Base-by-base conservation (phyloP, 257 asterid genomes). In the Petunia secreta region DNA sequence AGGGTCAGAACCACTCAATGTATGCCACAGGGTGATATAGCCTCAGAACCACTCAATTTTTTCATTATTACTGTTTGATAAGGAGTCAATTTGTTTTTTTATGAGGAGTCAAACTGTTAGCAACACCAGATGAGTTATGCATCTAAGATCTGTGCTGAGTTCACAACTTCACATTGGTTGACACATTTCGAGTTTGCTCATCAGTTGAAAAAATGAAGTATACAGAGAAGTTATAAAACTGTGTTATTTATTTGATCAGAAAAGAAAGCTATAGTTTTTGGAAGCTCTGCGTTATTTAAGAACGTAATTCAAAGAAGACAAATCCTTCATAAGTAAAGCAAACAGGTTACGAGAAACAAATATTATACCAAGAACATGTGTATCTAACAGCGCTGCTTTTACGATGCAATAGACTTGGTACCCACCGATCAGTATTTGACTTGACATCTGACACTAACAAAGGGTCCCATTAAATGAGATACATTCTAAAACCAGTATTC, bases 381-480 rank as follows among this genome's bases (percentile, higher is more conserved):
- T 36, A 73, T 73, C 62, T 48, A 25, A 25, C 25, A 71, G 46
- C 14, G 50, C 34, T 71, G 50, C 46, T 50, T 73, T 62, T 73
- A 73, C 50, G 50, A 11, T 48, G 55, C 36, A 71, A 25, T 60
- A 46, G 6, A 59, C 0, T 25, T 71, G 36, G 11, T 11, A 37
- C 78, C 52, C 78, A 48, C 60, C 60, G 36, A 50, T 13, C 2
- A 50, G 78, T 60, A 50, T 73, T 36, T 73, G 25, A 25, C 25
- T 25, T 25, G 25, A 25, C 25, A 25, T 25, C 25, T 25, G 25
- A 25, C 25, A 25, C 25, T 25, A 25, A 25, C 54, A 48, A 48
- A 48, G 44, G 60, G 50, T 38, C 50, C 60, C 34, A 13, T 48
- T 34, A 71, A 71, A 0, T 71, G 60, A 34, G 0, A 25, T 71